Percentiles rank a stretch among this genome's conserved stretches.
phyloP scores from a whole-genome alignment of 306 rosid species.

The Canavalia ensiformis region DNA sequence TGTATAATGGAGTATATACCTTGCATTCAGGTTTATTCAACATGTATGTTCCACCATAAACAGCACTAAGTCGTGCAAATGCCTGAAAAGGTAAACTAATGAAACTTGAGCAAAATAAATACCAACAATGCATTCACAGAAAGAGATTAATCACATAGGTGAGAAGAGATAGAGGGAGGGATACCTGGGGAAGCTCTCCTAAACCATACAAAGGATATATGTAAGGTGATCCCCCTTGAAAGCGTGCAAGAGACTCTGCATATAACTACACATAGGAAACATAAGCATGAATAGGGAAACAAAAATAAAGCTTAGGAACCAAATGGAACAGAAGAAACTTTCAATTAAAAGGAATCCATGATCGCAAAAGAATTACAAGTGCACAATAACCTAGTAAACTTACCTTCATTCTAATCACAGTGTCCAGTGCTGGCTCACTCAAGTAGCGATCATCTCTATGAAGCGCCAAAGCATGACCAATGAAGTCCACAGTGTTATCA shows the following conservation, averaged over 20 bases:
- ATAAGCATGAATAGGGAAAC: conserved; percentile 19
- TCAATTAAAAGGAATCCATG: conserved; percentile 29
- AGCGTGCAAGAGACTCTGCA: conserved; percentile 93
- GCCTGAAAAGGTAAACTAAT: conserved; percentile 57
- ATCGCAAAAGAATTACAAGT: conserved; percentile 17
- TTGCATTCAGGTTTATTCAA: conserved; percentile 97
- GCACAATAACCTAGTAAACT: conserved; percentile 38
- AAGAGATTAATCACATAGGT: conserved; percentile 19
- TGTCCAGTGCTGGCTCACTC: conserved; percentile 90
- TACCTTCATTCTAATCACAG: conserved; percentile 97
- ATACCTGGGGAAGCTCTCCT: conserved; percentile 99
- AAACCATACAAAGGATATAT: conserved; percentile 97
- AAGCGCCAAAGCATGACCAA: conserved; percentile 99
- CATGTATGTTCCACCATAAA: conserved; percentile 98
- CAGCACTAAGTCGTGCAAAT: conserved; percentile 99
- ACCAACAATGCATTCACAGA: not conserved
- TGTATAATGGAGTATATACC: conserved; percentile 56
- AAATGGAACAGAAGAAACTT: conserved; percentile 36
- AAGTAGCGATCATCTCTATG: conserved; percentile 93
- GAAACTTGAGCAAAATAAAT: conserved; percentile 32
- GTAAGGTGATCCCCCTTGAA: conserved; percentile 99
- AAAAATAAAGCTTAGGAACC: conserved; percentile 33
- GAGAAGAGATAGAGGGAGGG: not conserved
- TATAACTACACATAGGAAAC: conserved; percentile 71
- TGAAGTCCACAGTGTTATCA: conserved; percentile 89